Evolutionary conservation across 2,329 filamentous ascomycete genomes (phyloP).

Genomic region (Akanthomyces lecanii): DNA sequence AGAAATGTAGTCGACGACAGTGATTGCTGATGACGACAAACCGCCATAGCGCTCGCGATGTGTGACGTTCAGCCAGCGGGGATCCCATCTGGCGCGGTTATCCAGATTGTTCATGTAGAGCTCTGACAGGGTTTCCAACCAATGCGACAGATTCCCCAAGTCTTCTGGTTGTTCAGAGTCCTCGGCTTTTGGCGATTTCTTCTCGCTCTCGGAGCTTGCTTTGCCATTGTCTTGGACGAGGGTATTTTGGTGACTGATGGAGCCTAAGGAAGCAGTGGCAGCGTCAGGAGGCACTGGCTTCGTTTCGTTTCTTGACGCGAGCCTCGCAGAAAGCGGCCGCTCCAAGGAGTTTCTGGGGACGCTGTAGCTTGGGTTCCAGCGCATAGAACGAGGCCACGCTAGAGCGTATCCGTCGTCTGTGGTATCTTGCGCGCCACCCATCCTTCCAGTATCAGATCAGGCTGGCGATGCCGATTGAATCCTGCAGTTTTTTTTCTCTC

Average conservation of each 20-base stretch:
- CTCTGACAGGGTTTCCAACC: conserved; percentile 28
- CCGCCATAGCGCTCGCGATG: conserved; percentile 24
- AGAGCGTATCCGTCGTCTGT: conserved; percentile 20
- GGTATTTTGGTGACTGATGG: conserved; percentile 1
- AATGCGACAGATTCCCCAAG: conserved; percentile 26
- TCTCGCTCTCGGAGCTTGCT: not conserved
- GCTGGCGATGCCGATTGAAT: not conserved
- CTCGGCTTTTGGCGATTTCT: not conserved
- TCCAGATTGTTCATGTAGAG: conserved; percentile 29
- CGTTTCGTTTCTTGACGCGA: not conserved
- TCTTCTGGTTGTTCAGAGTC: conserved; percentile 19
- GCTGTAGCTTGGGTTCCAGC: conserved; percentile 27
- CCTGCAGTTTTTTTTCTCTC: not conserved
- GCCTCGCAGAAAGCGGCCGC: conserved; percentile 1
- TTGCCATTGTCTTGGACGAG: conserved; percentile 14
- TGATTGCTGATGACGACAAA: conserved; percentile 20
- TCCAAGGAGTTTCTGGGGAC: conserved; percentile 24
- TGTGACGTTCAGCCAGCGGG: conserved; percentile 26
- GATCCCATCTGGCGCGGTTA: conserved; percentile 25
- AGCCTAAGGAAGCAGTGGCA: not conserved
- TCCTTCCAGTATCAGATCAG: not conserved
- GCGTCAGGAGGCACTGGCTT: conserved; percentile 8
- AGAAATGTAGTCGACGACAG: conserved; percentile 23
- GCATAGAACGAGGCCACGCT: conserved; percentile 21
- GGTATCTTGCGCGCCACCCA: not conserved